Evolutionary conservation across 2,329 filamentous ascomycete genomes (phyloP).

Genomic region (Epichloe festucae): DNA sequence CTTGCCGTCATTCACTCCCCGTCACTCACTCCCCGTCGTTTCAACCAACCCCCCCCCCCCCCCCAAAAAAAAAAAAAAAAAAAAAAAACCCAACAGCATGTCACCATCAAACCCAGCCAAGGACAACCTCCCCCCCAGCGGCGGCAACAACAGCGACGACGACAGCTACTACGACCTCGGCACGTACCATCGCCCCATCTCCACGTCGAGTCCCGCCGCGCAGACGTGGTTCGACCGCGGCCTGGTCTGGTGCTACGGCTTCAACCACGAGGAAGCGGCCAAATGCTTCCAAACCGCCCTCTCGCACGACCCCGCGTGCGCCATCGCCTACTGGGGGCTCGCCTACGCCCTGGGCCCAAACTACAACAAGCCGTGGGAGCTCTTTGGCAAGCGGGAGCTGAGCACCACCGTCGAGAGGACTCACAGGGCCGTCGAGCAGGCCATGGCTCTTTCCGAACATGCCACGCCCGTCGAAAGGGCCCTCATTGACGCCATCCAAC

Average conservation of each 20-base stretch:
- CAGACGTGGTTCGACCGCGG: slow-evolving; percentile 61
- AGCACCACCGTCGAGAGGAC: slow-evolving; percentile 29
- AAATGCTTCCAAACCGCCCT: slow-evolving; percentile 51
- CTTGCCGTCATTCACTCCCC: background rate
- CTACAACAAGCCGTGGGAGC: slow-evolving; percentile 64
- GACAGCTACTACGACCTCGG: slow-evolving; percentile 48
- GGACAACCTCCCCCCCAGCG: background rate
- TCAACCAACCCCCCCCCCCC: background rate
- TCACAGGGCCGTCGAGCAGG: slow-evolving; percentile 17
- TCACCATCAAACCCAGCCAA: background rate
- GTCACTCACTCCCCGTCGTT: too few relatives aligned
- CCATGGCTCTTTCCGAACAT: slow-evolving; percentile 10
- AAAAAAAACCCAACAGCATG: background rate
- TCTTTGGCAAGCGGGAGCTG: slow-evolving; percentile 52
- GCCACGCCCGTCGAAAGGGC: slow-evolving; percentile 37
- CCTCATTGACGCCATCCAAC: slow-evolving; percentile 48
- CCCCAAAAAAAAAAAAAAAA: too few relatives aligned
- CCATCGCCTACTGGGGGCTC: slow-evolving; percentile 57
- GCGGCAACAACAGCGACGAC: slow-evolving; percentile 18
- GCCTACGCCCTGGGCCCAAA: slow-evolving; percentile 64
- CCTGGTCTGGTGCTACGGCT: slow-evolving; percentile 60
- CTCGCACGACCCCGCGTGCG: slow-evolving; percentile 36
- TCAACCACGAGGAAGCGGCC: slow-evolving; percentile 62
- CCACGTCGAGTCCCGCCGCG: slow-evolving; percentile 34
- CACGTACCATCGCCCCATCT: slow-evolving; percentile 40